Base-by-base conservation (phyloP, 2,329 filamentous ascomycete species). In the Scytalidium lignicola region DNA sequence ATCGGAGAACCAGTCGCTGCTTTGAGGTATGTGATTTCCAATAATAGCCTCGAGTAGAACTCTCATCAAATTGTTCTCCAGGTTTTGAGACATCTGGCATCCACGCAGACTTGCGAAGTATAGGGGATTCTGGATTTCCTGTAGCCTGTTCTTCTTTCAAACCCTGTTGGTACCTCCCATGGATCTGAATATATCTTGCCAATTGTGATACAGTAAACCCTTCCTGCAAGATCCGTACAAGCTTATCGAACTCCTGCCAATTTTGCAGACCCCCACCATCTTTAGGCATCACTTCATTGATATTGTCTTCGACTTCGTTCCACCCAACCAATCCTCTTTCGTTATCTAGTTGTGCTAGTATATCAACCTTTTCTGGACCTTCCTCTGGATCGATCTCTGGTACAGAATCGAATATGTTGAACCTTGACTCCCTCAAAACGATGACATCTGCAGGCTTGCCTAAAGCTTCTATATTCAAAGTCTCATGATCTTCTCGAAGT, bases 121-220 rank as follows among this genome's bases (percentile, higher is more conserved):
- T 59, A 19, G 44, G 26, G 10, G 42, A 45, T 15, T 50, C 29
- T 23, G 20, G 23, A 13, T 48, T 18, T 2, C 21, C 41, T 4
- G 40, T 22, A 39, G 47, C 37, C 47, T 40, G 45, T 41, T 45
- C 47, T 43, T 22, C 19, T 22, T 29, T 12, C 19, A 32, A 41
- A 22, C 17, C 43, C 17, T 51, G 39, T 19, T 28, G 21, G 2
- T 45, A 43, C 18, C 44, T 41, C 47, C 29, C 41, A 40, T 44
- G 48, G 22, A 23, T 12, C 22, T 52, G 21, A 13, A 55, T 45
- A 46, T 67, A 67, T 12, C 41, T 55, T n/a, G 53, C 51, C 40
- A 67, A 39, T 41, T 67, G 64, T 7, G 51, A 12, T 18, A 40
- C 48, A 2, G 62, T 65, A 41, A 67, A 67, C 3, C 60, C 55